phyloP scores from a whole-genome alignment of 495 filamentous ascomycete species.

The Hypoxylon crocopeplum region DNA sequence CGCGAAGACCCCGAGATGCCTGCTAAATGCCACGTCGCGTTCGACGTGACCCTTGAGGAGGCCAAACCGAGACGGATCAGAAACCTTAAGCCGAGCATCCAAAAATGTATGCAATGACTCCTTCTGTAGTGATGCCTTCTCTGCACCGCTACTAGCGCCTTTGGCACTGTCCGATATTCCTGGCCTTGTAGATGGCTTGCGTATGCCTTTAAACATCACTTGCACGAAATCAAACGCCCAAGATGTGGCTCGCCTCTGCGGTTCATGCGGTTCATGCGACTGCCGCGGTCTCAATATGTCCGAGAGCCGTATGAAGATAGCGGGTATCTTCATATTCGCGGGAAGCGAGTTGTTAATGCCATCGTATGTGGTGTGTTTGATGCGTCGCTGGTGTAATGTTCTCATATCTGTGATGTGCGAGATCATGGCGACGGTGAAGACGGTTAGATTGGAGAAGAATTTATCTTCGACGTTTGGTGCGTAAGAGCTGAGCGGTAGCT shows the following conservation, averaged over 20 bases:
- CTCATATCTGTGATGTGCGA: constrained; percentile 53
- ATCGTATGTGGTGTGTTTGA: constrained; percentile 37
- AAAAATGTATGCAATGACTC: constrained; percentile 44
- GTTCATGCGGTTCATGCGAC: constrained; percentile 21
- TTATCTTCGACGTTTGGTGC: constrained; percentile 42
- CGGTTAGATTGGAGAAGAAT: constrained; percentile 50
- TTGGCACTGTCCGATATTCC: constrained; percentile 14
- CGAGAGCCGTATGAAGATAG: constrained; percentile 51
- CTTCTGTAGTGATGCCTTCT: constrained; percentile 28
- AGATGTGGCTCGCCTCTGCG: constrained; percentile 22
- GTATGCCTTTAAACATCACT: constrained; percentile 58
- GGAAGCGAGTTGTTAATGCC: constrained; percentile 36
- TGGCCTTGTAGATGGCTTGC: constrained; percentile 17
- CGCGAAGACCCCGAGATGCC: constrained; percentile 62
- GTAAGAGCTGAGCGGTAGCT: constrained; percentile 47
- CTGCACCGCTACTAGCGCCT: constrained; percentile 19
- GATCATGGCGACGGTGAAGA: constrained; percentile 50
- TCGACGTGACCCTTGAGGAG: constrained; percentile 61
- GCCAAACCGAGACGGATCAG: constrained; percentile 47
- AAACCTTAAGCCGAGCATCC: constrained; percentile 49
- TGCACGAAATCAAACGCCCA: constrained; percentile 64
- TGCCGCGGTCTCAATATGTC: constrained; percentile 47
- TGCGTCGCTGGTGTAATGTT: constrained; percentile 48
- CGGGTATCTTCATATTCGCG: constrained; percentile 49
- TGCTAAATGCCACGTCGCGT: constrained; percentile 65